A percentile compares a stretch with the other conserved stretches of the same genome.
Evolutionary conservation across 257 asterid species (phyloP).

Genomic region (Solanum sitiens): DNA sequence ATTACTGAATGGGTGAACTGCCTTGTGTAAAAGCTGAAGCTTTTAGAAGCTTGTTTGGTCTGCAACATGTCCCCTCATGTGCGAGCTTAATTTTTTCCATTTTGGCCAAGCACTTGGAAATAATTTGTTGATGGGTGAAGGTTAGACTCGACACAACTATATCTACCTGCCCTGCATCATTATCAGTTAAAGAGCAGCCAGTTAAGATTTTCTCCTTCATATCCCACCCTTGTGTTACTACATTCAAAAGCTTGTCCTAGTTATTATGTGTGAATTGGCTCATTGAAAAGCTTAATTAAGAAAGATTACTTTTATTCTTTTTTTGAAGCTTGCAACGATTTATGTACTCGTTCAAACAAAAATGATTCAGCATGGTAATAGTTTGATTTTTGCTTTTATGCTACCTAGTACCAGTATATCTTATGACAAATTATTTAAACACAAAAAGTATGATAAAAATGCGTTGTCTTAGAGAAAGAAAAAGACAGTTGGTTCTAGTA

Average conservation of each 20-base stretch:
- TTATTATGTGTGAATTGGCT: neutral
- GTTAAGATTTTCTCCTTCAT: neutral
- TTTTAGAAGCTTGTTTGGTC: neutral
- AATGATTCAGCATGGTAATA: neutral
- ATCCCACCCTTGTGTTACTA: neutral
- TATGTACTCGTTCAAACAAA: neutral
- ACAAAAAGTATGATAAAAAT: neutral
- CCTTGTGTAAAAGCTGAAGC: neutral
- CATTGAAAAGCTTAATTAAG: neutral
- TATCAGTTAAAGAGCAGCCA: neutral
- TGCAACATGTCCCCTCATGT: neutral
- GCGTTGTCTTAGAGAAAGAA: neutral
- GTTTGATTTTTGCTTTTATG: neutral
- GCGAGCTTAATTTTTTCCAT: neutral
- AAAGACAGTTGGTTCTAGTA: neutral
- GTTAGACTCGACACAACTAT: neutral
- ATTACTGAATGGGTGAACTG: neutral
- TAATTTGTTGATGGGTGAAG: neutral
- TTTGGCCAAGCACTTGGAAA: neutral
- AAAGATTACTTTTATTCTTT: neutral
- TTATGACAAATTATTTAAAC: neutral
- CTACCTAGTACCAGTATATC: neutral
- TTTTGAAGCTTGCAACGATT: neutral
- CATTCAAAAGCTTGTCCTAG: neutral
- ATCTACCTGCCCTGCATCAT: neutral